phyloP scores from a whole-genome alignment of 345 rosid genomes.

The Corchorus capsularis region DNA sequence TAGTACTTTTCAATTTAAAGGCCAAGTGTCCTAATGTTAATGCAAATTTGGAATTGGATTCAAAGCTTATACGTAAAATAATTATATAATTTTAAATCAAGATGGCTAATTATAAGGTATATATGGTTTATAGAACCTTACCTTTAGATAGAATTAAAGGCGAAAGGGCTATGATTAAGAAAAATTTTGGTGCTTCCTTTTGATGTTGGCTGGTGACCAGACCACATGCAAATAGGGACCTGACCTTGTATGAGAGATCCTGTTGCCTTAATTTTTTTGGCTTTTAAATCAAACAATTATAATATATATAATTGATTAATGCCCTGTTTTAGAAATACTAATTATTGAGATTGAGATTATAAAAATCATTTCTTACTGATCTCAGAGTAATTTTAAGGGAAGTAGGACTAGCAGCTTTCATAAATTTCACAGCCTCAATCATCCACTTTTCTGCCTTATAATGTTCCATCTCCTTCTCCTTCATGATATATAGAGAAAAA shows the following conservation, averaged over 20 bases:
- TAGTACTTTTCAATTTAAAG: too few species aligned
- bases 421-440: constrained; percentile 10
- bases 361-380: neutral
- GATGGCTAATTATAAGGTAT: too few species aligned
- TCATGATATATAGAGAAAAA: neutral
- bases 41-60: neutral
- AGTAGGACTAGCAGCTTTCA: constrained; percentile 24
- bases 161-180: too few species aligned
- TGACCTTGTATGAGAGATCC: neutral
- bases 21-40: constrained; percentile 5
- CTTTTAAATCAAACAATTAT: too few species aligned
- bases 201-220: constrained; percentile 6
- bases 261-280: neutral
- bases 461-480: constrained; percentile 15
- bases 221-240: neutral
- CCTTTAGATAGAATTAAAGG: too few species aligned
- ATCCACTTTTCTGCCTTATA: constrained; percentile 22
- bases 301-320: too few species aligned
- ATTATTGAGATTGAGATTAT: too few species aligned
- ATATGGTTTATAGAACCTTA: too few species aligned
- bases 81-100: neutral
- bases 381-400: constrained; percentile 23
- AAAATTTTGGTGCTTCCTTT: neutral
- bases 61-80: neutral
- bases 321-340: too few species aligned